Percentiles rank a stretch among this genome's conserved stretches.
Conservation (phyloP, 192 early-diverging fungal genomes). For the Linderina pennispora region DNA sequence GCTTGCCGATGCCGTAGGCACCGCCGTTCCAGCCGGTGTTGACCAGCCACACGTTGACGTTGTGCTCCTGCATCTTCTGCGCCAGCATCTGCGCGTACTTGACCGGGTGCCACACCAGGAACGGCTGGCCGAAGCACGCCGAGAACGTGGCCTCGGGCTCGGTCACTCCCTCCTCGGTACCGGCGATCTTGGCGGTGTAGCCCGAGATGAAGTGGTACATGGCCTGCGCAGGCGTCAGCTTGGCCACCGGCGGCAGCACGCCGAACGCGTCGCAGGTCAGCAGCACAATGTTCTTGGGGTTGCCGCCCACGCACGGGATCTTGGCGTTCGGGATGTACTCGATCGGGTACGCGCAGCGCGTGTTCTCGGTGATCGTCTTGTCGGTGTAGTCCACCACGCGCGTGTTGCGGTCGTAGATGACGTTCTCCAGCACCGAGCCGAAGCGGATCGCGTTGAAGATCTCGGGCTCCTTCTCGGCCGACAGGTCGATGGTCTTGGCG, state of each 20-base stretch:
- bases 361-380: slow-evolving; percentile 81
- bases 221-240: slow-evolving; percentile 74
- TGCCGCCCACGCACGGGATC: slow-evolving; percentile 80
- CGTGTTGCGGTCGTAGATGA: slow-evolving; percentile 71
- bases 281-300: slow-evolving; percentile 91
- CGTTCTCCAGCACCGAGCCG: slow-evolving; percentile 92
- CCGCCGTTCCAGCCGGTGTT: slow-evolving; percentile 99
- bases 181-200: slow-evolving; percentile 94
- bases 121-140: slow-evolving; percentile 87
- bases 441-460: slow-evolving; percentile 96
- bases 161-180: slow-evolving; percentile 86
- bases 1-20: slow-evolving; percentile 81
- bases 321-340: slow-evolving; percentile 89
- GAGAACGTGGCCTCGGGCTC: slow-evolving; percentile 88
- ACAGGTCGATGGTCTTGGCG: slow-evolving; percentile 94
- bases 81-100: slow-evolving; percentile 95
- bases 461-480: slow-evolving; percentile 96
- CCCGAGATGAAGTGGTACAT: slow-evolving; percentile 96
- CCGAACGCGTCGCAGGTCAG: slow-evolving; percentile 94
- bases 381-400: slow-evolving; percentile 79
- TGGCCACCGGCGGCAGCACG: slow-evolving; percentile 82
- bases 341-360: slow-evolving; percentile 90
- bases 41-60: slow-evolving; percentile 87
- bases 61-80: slow-evolving; percentile 85
- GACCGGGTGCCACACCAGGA: slow-evolving; percentile 89